A percentile compares a stretch with the other conserved stretches of the same genome.
Evolutionary conservation across 805 yeast genomes (phyloP).

Genomic region (Blastobotrys parvus): DNA sequence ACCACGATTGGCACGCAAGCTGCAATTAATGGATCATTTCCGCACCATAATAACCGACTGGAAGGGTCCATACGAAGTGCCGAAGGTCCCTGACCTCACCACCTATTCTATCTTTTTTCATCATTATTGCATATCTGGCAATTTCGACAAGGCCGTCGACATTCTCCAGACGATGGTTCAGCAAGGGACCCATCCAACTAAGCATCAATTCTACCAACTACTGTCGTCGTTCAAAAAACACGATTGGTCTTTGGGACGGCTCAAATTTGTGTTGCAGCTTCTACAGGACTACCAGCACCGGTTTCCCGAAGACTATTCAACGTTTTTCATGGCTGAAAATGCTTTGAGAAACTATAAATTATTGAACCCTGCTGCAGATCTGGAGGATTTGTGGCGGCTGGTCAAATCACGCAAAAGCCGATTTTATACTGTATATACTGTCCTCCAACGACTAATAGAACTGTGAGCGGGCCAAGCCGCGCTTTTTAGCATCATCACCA

Average conservation of each 20-base stretch:
- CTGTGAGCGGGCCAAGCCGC: neutral
- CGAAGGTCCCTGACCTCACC: slow-evolving; percentile 14
- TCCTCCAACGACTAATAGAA: neutral
- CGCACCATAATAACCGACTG: slow-evolving; percentile 2
- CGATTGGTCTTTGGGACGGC: slow-evolving; percentile 6
- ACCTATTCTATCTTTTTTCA: slow-evolving; percentile 17
- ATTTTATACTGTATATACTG: neutral
- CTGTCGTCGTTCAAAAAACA: neutral
- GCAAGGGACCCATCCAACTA: slow-evolving; percentile 9
- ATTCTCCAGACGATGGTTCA: slow-evolving; percentile 16
- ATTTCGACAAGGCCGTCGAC: slow-evolving; percentile 13
- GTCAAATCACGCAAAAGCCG: neutral
- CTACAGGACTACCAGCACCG: too few species aligned
- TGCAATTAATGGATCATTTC: slow-evolving; percentile 14
- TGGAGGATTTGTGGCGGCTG: neutral
- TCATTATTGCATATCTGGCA: slow-evolving; percentile 16
- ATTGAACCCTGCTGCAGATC: neutral
- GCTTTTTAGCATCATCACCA: too few species aligned
- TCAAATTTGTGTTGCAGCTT: neutral
- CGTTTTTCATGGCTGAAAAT: slow-evolving; percentile 8
- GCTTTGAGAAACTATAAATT: slow-evolving; percentile 3
- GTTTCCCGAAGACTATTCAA: neutral
- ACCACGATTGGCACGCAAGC: slow-evolving; percentile 10
- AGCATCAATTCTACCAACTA: slow-evolving; percentile 7
- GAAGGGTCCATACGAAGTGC: slow-evolving; percentile 8